Percentiles rank a stretch among this genome's conserved stretches.
These are phyloP conservation scores for Sistotremastrum niveocremeum DNA, from an alignment of 768 basidiomycete genomes.

Conservation along the genomic window DNA sequence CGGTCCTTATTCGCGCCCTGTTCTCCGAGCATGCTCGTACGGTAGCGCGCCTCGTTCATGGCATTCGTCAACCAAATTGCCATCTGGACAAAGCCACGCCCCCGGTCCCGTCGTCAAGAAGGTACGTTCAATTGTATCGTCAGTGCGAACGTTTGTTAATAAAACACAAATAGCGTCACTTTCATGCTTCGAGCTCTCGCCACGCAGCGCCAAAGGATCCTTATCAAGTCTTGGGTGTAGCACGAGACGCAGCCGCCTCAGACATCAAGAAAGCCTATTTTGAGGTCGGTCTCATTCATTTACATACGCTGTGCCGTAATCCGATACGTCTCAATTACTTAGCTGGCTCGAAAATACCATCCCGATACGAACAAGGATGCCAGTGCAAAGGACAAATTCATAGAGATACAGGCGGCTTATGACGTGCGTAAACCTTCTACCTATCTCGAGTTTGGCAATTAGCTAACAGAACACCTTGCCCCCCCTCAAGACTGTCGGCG, in stretches of 20 bases:
- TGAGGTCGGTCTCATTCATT: slow-evolving; percentile 42
- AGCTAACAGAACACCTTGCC: neutral
- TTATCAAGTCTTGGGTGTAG: slow-evolving; percentile 82
- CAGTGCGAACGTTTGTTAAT: too few species aligned
- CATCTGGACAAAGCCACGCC: too few species aligned
- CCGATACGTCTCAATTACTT: slow-evolving; percentile 4
- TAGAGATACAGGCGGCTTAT: slow-evolving; percentile 95
- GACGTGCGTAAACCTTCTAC: slow-evolving; percentile 45
- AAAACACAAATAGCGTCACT: slow-evolving; percentile 33
- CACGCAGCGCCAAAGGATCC: slow-evolving; percentile 61
- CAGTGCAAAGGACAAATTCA: slow-evolving; percentile 79
- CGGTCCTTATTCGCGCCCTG: too few species aligned
- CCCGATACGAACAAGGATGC: slow-evolving; percentile 95
- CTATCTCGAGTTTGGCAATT: neutral
- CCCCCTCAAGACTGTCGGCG: slow-evolving; percentile 64
- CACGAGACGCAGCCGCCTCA: slow-evolving; percentile 62
- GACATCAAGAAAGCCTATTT: slow-evolving; percentile 99
- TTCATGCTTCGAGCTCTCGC: slow-evolving; percentile 53
- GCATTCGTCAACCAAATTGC: too few species aligned
- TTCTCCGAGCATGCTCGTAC: too few species aligned
- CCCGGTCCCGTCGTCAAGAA: too few species aligned
- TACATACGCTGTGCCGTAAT: slow-evolving; percentile 1
- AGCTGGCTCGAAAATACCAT: slow-evolving; percentile 98
- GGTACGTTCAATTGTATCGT: too few species aligned
- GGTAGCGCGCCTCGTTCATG: too few species aligned